Conservation (phyloP, 2,329 filamentous ascomycete species). For the Xylaria polymorpha region DNA sequence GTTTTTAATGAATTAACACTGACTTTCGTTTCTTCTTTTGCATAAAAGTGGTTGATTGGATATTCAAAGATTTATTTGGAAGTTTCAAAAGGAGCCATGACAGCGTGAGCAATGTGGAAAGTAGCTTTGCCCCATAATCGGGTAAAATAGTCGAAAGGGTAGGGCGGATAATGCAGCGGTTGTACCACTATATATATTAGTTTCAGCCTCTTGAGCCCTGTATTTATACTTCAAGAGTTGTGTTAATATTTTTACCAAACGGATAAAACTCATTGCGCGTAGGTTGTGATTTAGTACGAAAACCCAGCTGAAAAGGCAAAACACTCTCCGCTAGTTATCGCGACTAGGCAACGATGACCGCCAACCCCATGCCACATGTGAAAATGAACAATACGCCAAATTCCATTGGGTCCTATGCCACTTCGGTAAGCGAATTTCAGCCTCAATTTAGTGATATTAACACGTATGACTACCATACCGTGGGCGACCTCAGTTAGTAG, state of each 20-base stretch:
- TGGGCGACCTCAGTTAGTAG: neutral
- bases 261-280: neutral
- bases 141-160: neutral
- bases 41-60: neutral
- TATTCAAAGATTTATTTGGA: neutral
- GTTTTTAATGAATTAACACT: neutral
- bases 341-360: neutral
- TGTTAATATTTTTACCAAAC: neutral
- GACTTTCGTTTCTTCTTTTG: neutral
- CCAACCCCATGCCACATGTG: neutral
- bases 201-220: neutral
- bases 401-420: neutral
- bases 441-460: neutral
- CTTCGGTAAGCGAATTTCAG: constrained; percentile 18
- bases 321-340: neutral
- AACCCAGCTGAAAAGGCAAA: neutral
- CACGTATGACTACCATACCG: neutral
- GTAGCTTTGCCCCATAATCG: neutral
- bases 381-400: neutral
- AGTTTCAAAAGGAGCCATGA: neutral
- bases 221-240: neutral
- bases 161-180: neutral
- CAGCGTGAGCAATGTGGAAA: neutral
- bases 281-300: neutral
- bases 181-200: neutral